These are phyloP conservation scores for Angophora floribunda DNA, from an alignment of 345 rosid species.

Conservation along the genomic window DNA sequence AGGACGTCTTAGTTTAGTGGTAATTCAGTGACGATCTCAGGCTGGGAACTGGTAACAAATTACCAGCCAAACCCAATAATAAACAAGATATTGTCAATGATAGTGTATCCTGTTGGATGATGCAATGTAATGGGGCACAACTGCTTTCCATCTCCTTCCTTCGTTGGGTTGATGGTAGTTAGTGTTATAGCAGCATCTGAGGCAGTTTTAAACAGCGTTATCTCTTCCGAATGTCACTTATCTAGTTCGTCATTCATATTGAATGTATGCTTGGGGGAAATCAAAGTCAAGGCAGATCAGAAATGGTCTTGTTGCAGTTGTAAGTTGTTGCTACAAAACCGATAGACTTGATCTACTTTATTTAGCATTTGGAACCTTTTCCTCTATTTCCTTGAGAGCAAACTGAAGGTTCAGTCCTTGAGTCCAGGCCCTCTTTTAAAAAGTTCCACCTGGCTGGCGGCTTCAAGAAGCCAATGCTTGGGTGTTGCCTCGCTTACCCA, in stretches of 20 bases:
- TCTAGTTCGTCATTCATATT: not conserved
- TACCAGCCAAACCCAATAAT: not conserved
- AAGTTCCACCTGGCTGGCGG: not conserved
- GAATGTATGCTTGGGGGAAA: not conserved
- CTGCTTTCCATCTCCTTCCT: not conserved
- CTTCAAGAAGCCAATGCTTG: not conserved
- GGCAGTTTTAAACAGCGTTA: not conserved
- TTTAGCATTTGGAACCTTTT: not conserved
- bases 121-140: not conserved
- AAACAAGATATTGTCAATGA: not conserved
- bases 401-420: not conserved
- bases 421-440: not conserved
- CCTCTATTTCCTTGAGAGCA: not conserved
- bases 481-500: not conserved
- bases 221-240: not conserved
- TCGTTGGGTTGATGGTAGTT: not conserved
- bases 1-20: not conserved
- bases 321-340: not conserved
- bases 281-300: not conserved
- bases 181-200: not conserved
- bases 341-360: not conserved
- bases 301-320: not conserved
- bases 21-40: not conserved
- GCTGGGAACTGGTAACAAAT: not conserved
- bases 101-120: not conserved